phyloP scores from a whole-genome alignment of 2,329 filamentous ascomycete genomes.

The Sporothrix pseudoabietina region DNA sequence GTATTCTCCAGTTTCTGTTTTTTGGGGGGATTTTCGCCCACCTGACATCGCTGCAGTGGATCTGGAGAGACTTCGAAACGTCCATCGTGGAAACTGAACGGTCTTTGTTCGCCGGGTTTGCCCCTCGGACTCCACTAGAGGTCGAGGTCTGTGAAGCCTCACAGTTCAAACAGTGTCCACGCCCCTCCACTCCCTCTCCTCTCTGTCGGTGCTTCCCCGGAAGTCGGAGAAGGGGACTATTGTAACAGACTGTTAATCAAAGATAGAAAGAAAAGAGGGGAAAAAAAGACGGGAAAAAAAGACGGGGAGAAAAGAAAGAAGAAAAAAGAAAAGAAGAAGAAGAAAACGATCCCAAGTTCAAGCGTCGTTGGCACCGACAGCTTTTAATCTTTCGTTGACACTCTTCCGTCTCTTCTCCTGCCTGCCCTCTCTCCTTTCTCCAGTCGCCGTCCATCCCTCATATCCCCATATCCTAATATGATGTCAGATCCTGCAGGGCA shows the following conservation, averaged over 20 bases:
- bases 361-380: conserved; percentile 20
- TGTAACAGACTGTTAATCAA: neutral
- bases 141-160: neutral
- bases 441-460: neutral
- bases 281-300: too few species aligned
- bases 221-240: neutral
- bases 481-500: conserved; percentile 24
- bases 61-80: neutral
- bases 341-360: conserved; percentile 6
- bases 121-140: neutral
- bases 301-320: too few species aligned
- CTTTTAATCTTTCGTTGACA: conserved; percentile 1
- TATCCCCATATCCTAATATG: neutral
- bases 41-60: neutral
- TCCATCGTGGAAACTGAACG: neutral
- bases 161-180: too few species aligned
- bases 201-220: neutral
- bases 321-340: neutral
- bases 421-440: neutral
- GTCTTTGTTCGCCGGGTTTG: neutral
- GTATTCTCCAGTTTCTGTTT: neutral
- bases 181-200: neutral
- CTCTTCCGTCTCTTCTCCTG: neutral
- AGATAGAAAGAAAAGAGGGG: neutral
- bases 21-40: neutral